Evolutionary conservation across 2,329 filamentous ascomycete species (phyloP).

Genomic region (Amauroascus niger): DNA sequence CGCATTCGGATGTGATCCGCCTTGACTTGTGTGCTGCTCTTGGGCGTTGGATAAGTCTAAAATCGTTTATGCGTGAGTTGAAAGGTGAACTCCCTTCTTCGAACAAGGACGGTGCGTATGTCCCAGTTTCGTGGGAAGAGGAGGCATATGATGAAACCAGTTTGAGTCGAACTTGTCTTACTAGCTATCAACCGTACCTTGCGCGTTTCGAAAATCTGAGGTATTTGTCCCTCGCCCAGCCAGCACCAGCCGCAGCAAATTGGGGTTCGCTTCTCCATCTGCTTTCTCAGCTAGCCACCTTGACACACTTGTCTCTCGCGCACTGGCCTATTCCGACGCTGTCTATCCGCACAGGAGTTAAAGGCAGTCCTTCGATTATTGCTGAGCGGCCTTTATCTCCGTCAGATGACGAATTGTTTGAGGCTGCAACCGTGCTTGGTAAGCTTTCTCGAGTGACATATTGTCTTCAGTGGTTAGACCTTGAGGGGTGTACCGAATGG

Average conservation of each 20-base stretch:
- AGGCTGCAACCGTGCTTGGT: slow-evolving; percentile 48
- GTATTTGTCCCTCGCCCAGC: slow-evolving; percentile 50
- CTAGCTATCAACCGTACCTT: slow-evolving; percentile 20
- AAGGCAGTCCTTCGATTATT: not conserved
- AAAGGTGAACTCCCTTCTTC: slow-evolving; percentile 22
- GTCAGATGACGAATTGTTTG: slow-evolving; percentile 47
- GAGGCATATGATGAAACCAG: slow-evolving; percentile 10
- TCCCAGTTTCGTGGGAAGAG: slow-evolving; percentile 38
- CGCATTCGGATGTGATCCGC: slow-evolving; percentile 38
- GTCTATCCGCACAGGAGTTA: slow-evolving; percentile 41
- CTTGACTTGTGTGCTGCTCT: slow-evolving; percentile 47
- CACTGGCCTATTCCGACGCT: slow-evolving; percentile 52
- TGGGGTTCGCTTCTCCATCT: slow-evolving; percentile 49
- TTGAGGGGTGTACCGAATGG: slow-evolving; percentile 52
- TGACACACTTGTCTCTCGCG: slow-evolving; percentile 54
- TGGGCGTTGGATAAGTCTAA: slow-evolving; percentile 41
- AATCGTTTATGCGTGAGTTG: slow-evolving; percentile 40
- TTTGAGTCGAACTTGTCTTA: not conserved
- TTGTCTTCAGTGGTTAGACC: slow-evolving; percentile 52
- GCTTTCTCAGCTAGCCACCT: slow-evolving; percentile 43
- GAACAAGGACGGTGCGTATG: not conserved
- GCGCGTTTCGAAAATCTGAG: slow-evolving; percentile 45
- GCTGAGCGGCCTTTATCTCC: not conserved
- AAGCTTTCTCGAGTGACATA: slow-evolving; percentile 48
- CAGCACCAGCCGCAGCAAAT: slow-evolving; percentile 34